These are phyloP conservation scores for Zymoseptoria crescenta DNA, from an alignment of 2,329 filamentous ascomycete species.

Conservation along the genomic window DNA sequence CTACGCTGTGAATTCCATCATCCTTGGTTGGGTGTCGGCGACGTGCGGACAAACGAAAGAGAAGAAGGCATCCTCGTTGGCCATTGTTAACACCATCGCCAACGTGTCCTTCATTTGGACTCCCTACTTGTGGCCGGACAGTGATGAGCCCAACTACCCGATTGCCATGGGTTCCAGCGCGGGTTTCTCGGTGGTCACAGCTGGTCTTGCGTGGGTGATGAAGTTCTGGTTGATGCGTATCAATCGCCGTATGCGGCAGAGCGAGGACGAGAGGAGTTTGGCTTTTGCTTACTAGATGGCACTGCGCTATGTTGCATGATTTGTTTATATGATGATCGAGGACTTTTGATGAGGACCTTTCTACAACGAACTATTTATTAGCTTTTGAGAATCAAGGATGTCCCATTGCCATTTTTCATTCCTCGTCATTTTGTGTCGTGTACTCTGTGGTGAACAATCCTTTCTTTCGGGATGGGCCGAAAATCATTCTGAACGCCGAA, in stretches of 20 bases:
- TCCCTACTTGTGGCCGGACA: conserved; percentile 44
- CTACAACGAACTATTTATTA: neutral
- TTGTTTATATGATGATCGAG: neutral
- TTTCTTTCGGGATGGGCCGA: too few species aligned
- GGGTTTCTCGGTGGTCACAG: conserved; percentile 37
- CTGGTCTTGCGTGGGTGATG: conserved; percentile 39
- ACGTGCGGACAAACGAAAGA: conserved; percentile 43
- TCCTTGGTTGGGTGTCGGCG: conserved; percentile 41
- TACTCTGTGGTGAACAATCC: too few species aligned
- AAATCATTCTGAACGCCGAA: too few species aligned
- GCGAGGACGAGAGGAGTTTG: conserved; percentile 22
- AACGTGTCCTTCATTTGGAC: conserved; percentile 45
- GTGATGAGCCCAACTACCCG: conserved; percentile 39
- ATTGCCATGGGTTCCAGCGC: conserved; percentile 41
- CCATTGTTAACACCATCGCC: conserved; percentile 44
- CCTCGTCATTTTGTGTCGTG: too few species aligned
- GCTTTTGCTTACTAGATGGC: conserved; percentile 22
- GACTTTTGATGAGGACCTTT: neutral
- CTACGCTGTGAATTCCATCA: conserved; percentile 42
- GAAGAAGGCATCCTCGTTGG: conserved; percentile 43
- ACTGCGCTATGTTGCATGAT: neutral
- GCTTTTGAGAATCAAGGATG: neutral
- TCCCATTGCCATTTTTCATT: too few species aligned
- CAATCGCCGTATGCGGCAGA: conserved; percentile 33
- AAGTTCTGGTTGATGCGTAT: conserved; percentile 34